Percentiles rank a stretch among this genome's conserved stretches.
Conservation (phyloP, 768 basidiomycete genomes). For the Russula earlei region DNA sequence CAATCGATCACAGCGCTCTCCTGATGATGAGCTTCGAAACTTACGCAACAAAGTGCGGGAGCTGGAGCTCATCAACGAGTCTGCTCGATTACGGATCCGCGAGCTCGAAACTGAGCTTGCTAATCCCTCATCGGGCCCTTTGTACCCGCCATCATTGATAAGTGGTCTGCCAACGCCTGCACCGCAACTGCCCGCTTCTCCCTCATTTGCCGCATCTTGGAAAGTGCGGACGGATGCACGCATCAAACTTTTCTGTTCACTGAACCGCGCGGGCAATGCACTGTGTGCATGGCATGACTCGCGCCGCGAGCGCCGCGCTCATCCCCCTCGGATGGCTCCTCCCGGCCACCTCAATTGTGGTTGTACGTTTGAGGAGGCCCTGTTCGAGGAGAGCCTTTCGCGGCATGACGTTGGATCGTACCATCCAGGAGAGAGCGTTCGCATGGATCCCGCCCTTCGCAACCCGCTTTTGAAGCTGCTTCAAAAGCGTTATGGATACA, state of each 20-base stretch:
- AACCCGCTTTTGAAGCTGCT: slow-evolving; percentile 71
- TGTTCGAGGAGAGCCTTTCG: slow-evolving; percentile 77
- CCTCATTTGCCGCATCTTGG: slow-evolving; percentile 54
- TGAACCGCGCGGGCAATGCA: slow-evolving; percentile 82
- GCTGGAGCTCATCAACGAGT: slow-evolving; percentile 51
- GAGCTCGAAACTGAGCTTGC: slow-evolving; percentile 41
- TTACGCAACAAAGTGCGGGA: slow-evolving; percentile 53
- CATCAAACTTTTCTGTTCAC: slow-evolving; percentile 60
- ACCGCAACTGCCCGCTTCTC: slow-evolving; percentile 31
- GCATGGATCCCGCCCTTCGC: slow-evolving; percentile 82
- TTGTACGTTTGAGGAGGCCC: slow-evolving; percentile 74
- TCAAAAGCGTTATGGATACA: slow-evolving; percentile 64
- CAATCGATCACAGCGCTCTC: slow-evolving; percentile 21
- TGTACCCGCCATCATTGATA: slow-evolving; percentile 18
- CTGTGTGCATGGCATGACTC: slow-evolving; percentile 90
- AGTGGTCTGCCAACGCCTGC: slow-evolving; percentile 26
- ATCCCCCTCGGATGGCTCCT: slow-evolving; percentile 75
- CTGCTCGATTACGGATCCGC: slow-evolving; percentile 37
- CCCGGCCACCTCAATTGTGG: slow-evolving; percentile 75
- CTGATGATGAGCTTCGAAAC: slow-evolving; percentile 43
- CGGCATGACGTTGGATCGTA: slow-evolving; percentile 77
- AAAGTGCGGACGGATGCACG: slow-evolving; percentile 66
- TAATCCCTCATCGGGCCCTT: slow-evolving; percentile 21
- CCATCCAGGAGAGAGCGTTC: slow-evolving; percentile 72
- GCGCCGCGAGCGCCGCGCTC: slow-evolving; percentile 66